Base-by-base conservation (phyloP, 306 rosid species). In the Sesbania bispinosa region DNA sequence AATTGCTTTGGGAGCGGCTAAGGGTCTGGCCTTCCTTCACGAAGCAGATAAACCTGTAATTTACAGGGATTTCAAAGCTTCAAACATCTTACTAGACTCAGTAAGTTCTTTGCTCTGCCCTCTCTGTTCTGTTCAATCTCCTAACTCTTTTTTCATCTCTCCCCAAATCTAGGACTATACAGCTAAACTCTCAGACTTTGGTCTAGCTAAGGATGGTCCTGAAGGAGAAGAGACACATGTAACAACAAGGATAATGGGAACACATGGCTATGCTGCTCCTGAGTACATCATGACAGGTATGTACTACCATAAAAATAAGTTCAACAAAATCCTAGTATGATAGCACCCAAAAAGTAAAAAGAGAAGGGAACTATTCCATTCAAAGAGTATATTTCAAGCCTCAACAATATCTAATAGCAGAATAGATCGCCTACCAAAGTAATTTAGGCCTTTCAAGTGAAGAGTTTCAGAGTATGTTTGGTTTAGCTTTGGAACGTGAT, bases 31-130 rank as follows among this genome's bases (percentile, higher is more conserved):
- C 21, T 90, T 90, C 54, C 96, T 90, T 66, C 98, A 93, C 35
- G 96, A 75, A 78, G 86, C 83, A 18, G 89, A 93, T 69, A 82
- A 83, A 15, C 93, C 96, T 8, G 90, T 93, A 9, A 93, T 93
- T n/a, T 88, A 74, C 54, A 79, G 98, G 11, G 98, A 93, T 79
- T 93, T 93, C 50, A 93, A 93, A 80, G 79, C 97, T 43, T 93
- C 97, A 4, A 93, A 93, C 71, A 87, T 93, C 62, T 79, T 93
- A 48, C 77, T 93, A 35, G 93, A 90, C 71, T 74, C 97, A 15
- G 98, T 88, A 84, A 62, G 87, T 62, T 54, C 19, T 46, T 26
- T 45, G 11, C 15, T 48, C 13, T 35, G 4, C 24, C 24, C 27
- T 16, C 16, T 70, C 11, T 53, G 18, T 53, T 62, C 46, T 21